Evolutionary conservation across 78 protist genomes (phyloP).

Genomic region (Pelomyxa schiedti): DNA sequence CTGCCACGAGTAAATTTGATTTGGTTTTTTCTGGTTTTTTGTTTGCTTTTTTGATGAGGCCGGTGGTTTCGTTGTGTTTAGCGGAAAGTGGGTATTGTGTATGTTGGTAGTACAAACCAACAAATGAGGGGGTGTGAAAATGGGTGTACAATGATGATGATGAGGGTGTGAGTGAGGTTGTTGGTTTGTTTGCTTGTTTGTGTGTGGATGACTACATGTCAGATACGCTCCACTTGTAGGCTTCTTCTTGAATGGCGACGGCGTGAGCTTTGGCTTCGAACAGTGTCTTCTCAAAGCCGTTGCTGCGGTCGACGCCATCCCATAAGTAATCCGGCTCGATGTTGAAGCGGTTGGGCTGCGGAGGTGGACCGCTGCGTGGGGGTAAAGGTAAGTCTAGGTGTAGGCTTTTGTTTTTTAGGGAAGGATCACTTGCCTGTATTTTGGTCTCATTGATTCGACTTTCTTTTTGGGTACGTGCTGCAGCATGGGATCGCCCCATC

Average conservation of each 20-base stretch:
- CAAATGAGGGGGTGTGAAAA: no score
- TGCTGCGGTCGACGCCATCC: constrained; percentile 49
- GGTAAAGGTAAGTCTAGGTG: no score
- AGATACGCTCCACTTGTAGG: neutral
- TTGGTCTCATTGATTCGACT: neutral
- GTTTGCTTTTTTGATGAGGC: no score
- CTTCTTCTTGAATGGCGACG: neutral
- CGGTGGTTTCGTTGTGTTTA: no score
- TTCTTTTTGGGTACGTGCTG: neutral
- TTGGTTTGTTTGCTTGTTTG: no score
- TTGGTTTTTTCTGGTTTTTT: no score
- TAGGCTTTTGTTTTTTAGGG: neutral
- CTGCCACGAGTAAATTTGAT: no score
- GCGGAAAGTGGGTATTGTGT: no score
- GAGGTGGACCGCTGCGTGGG: neutral
- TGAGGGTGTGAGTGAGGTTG: no score
- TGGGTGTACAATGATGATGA: no score
- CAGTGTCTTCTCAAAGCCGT: constrained; percentile 16
- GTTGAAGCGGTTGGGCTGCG: constrained; percentile 22
- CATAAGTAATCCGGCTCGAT: constrained; percentile 24
- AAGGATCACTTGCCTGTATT: neutral
- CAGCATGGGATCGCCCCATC: constrained; percentile 2
- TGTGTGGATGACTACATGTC: neutral
- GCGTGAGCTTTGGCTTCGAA: neutral
- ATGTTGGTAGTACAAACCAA: no score